Conservation (phyloP, 176 grass and related monocot genomes). For the Typha latifolia region DNA sequence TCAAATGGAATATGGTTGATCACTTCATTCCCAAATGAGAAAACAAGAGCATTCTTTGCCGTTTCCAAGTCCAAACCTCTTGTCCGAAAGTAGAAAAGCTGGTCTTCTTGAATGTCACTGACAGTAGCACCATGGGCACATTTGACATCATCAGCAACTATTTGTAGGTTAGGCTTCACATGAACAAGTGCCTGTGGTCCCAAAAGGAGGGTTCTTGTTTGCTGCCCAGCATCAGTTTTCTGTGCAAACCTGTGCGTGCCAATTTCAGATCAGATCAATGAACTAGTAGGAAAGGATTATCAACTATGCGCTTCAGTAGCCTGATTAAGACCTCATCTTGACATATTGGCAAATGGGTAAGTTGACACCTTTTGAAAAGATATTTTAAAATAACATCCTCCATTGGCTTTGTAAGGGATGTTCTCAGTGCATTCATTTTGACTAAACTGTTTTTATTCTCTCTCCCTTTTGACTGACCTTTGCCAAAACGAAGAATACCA, state of each 20-base stretch:
- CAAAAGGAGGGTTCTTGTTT: constrained; percentile 70
- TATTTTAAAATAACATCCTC: no score
- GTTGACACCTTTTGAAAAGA: no score
- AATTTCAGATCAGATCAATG: neutral
- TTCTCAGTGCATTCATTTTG: no score
- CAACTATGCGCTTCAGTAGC: neutral
- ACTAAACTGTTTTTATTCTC: no score
- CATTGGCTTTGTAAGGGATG: no score
- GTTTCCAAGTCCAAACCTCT: constrained; percentile 59
- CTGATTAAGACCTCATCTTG: neutral
- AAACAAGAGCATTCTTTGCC: constrained; percentile 65
- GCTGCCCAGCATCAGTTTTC: constrained; percentile 77
- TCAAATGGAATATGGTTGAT: constrained; percentile 69
- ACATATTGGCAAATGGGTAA: no score
- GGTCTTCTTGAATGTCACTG: constrained; percentile 69
- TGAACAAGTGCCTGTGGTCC: constrained; percentile 75
- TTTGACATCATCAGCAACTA: constrained; percentile 92
- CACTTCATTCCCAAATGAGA: constrained; percentile 76
- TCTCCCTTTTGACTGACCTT: no score
- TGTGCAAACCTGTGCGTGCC: constrained; percentile 56
- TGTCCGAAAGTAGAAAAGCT: constrained; percentile 80
- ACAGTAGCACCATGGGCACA: constrained; percentile 94
- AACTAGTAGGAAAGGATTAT: neutral
- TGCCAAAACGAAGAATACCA: no score
- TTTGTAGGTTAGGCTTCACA: constrained; percentile 96